Conservation (phyloP, 179 eudicot genomes). For the Spinacia oleracea region DNA sequence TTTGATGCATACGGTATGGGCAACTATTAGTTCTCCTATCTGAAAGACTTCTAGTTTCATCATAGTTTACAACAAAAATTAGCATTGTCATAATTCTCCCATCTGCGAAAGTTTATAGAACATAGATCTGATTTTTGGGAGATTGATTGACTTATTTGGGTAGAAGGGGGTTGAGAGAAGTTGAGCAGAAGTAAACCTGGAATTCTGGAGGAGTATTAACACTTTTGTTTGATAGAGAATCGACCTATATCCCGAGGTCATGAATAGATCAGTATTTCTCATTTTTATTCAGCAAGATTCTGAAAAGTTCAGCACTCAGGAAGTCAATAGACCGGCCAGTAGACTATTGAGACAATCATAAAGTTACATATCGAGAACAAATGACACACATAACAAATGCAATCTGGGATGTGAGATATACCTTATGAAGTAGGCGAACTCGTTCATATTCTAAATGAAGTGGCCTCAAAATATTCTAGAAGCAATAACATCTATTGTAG, state of each 20-base stretch:
- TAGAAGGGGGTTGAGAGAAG: background rate
- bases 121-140: too few species aligned
- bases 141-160: background rate
- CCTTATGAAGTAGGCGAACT: slow-evolving; percentile 77
- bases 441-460: slow-evolving; percentile 85
- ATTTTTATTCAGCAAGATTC: too few species aligned
- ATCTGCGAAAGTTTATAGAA: too few species aligned
- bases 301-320: too few species aligned
- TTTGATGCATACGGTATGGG: background rate
- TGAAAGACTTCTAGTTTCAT: background rate
- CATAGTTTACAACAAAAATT: background rate
- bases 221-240: background rate
- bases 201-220: background rate
- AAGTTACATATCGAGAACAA: background rate
- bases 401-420: slow-evolving; percentile 21
- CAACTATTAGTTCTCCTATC: background rate
- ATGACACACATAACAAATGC: background rate
- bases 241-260: background rate
- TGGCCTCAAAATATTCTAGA: too few species aligned
- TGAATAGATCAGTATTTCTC: background rate
- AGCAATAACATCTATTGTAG: slow-evolving; percentile 71
- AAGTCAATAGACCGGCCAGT: too few species aligned
- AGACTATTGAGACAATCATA: background rate
- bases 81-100: background rate
- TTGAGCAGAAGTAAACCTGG: background rate